phyloP scores from a whole-genome alignment of 225 moss, liverwort and hornwort genomes.

The Bryum argenteum region DNA sequence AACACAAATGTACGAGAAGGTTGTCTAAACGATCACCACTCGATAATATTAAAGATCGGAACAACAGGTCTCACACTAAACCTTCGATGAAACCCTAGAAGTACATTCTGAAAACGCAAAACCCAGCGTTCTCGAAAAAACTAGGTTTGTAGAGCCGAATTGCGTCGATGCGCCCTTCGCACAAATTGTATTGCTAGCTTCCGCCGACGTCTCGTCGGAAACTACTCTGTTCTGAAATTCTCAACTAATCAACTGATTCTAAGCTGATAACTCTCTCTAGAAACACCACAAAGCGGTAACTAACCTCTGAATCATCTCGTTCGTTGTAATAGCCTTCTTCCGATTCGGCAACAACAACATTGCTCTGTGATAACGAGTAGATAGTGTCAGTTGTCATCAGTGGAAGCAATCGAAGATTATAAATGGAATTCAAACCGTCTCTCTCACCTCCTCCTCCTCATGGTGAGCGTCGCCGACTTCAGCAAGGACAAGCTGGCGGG shows the following conservation, averaged over 20 bases:
- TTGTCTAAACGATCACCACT: no score
- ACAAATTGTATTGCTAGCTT: conserved; percentile 19
- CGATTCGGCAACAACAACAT: conserved; percentile 32
- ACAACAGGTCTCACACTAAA: no score
- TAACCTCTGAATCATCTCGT: conserved; percentile 53
- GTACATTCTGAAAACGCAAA: no score
- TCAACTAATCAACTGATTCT: no score
- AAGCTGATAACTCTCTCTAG: neutral
- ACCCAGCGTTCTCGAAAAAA: no score
- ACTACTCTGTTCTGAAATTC: no score
- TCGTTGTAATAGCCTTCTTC: conserved; percentile 38
- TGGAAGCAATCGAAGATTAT: neutral
- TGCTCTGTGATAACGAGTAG: conserved; percentile 26
- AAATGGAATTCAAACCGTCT: neutral
- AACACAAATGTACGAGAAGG: no score
- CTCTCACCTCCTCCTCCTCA: conserved; percentile 46
- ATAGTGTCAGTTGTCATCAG: neutral
- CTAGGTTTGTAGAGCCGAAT: no score
- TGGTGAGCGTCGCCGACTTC: conserved; percentile 35
- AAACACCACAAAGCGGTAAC: conserved; percentile 29
- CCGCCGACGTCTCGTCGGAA: no score
- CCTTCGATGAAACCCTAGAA: no score
- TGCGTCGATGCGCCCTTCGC: no score
- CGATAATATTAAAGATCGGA: no score
- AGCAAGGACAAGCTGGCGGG: conserved; percentile 74